Evolutionary conservation across 2,329 filamentous ascomycete genomes (phyloP).

Genomic region (Colletotrichum sp.): DNA sequence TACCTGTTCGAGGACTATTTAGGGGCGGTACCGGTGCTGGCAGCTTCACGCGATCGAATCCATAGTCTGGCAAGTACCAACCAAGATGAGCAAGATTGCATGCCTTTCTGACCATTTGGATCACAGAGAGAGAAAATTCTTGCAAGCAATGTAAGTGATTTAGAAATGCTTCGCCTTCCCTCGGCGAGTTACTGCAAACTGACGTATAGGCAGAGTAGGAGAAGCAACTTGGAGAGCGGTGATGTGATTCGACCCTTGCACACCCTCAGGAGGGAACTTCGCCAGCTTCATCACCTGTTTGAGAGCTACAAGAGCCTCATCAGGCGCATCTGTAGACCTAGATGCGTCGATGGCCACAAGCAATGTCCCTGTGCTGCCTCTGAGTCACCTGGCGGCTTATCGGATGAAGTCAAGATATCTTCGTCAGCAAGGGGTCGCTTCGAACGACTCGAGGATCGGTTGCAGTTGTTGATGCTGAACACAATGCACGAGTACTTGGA

Average conservation of each 20-base stretch:
- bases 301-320: slow-evolving; percentile 65
- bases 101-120: not conserved
- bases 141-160: slow-evolving; percentile 34
- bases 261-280: slow-evolving; percentile 64
- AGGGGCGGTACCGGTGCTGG: slow-evolving; percentile 62
- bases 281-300: slow-evolving; percentile 65
- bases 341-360: slow-evolving; percentile 25
- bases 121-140: slow-evolving; percentile 38
- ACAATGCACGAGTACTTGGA: slow-evolving; percentile 68
- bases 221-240: slow-evolving; percentile 41
- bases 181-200: not conserved
- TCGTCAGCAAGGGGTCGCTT: slow-evolving; percentile 61
- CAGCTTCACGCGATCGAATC: slow-evolving; percentile 48
- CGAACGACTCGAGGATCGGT: slow-evolving; percentile 61
- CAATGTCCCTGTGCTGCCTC: not conserved
- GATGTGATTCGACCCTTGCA: slow-evolving; percentile 64
- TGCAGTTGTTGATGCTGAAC: slow-evolving; percentile 65
- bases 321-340: slow-evolving; percentile 58
- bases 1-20: slow-evolving; percentile 72
- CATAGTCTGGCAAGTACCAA: slow-evolving; percentile 49
- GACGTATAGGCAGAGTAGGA: slow-evolving; percentile 15
- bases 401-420: slow-evolving; percentile 36
- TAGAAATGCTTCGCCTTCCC: not conserved
- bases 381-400: not conserved
- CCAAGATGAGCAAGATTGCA: not conserved